These are phyloP conservation scores for Salisapilia sapeloensis DNA, from an alignment of 352 stramenopile genomes.

Conservation along the genomic window DNA sequence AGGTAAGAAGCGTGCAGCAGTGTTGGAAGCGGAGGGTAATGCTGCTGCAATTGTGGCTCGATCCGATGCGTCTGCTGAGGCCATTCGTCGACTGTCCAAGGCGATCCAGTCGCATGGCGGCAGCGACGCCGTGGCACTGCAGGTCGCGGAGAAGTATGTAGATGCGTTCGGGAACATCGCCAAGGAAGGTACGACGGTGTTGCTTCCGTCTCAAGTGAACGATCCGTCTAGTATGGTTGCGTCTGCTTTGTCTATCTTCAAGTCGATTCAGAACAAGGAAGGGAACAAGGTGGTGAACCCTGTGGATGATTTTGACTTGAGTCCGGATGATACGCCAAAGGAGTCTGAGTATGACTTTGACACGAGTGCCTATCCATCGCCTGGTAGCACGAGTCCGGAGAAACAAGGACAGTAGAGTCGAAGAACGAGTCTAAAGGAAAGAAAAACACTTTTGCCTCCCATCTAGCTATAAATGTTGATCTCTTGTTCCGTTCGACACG, in stretches of 20 bases:
- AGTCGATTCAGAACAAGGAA: conserved; percentile 78
- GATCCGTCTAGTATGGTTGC: conserved; percentile 83
- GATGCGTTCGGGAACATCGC: conserved; percentile 82
- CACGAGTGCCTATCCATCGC: too few species aligned
- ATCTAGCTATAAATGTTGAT: too few species aligned
- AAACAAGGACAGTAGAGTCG: too few species aligned
- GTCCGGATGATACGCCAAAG: too few species aligned
- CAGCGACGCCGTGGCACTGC: conserved; percentile 64
- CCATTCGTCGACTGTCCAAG: conserved; percentile 53
- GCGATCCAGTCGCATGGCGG: conserved; percentile 55
- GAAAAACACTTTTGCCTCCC: too few species aligned
- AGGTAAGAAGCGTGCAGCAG: conserved; percentile 78
- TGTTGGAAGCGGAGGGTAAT: conserved; percentile 73
- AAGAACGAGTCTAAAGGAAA: too few species aligned
- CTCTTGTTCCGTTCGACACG: too few species aligned
- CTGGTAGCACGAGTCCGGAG: too few species aligned
- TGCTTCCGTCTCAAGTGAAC: conserved; percentile 62
- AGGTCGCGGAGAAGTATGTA: conserved; percentile 85
- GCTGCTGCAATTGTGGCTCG: conserved; percentile 71
- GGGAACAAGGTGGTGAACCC: too few species aligned
- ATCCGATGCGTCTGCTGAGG: conserved; percentile 64
- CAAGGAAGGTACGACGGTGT: conserved; percentile 79
- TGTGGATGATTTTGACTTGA: too few species aligned
- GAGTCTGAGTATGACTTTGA: too few species aligned
- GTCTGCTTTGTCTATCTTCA: conserved; percentile 77